Evolutionary conservation across 345 rosid genomes (phyloP).

Genomic region (sweet orange (Citrus sinensis)): DVS_A1.0 CM039167.1:21492501-21493000

Average conservation of each 20-base stretch:
- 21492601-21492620: constrained; percentile 14
- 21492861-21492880: background rate
- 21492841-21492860: no score
- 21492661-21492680: constrained; percentile 84
- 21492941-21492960: constrained; percentile 94
- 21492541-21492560: constrained; percentile 37
- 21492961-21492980: constrained; percentile 94
- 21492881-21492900: background rate
- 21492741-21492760: constrained; percentile 91
- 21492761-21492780: constrained; percentile 77
- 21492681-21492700: constrained; percentile 80
- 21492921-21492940: constrained; percentile 42
- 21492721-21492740: constrained; percentile 62
- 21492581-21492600: background rate
- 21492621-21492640: constrained; percentile 53
- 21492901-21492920: background rate
- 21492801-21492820: constrained; percentile 65
- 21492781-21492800: constrained; percentile 71
- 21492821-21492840: background rate
- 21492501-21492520: constrained; percentile 89
- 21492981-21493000: constrained; percentile 84
- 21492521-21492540: constrained; percentile 62
- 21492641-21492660: constrained; percentile 81
- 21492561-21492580: constrained; percentile 35
- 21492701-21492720: constrained; percentile 74